phyloP scores from a whole-genome alignment of 208 protist species.

The Leishmania lainsoni region DNA sequence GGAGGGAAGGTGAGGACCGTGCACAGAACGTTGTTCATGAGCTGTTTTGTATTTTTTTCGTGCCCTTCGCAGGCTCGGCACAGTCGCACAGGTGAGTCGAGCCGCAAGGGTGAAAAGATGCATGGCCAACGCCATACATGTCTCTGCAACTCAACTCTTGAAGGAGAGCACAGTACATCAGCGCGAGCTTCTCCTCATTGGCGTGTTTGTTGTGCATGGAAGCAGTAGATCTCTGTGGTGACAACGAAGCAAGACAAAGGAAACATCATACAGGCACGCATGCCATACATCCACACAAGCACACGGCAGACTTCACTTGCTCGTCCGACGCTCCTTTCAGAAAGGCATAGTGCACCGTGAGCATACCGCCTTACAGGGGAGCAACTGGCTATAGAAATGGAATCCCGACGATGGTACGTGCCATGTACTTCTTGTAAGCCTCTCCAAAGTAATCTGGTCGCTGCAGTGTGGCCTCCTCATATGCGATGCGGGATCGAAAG shows the following conservation, averaged over 20 bases:
- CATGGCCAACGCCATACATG: not conserved
- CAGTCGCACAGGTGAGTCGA: not conserved
- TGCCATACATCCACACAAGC: not conserved
- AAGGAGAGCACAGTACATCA: not conserved
- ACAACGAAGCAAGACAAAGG: not conserved
- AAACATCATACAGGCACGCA: not conserved
- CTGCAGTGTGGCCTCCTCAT: conserved; percentile 86
- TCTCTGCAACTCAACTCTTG: not conserved
- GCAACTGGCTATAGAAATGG: conserved; percentile 56
- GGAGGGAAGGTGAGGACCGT: not conserved
- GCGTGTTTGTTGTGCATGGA: no score
- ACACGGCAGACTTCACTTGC: not conserved
- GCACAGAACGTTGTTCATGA: not conserved
- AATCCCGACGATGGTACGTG: conserved; percentile 79
- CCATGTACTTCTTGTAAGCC: conserved; percentile 83
- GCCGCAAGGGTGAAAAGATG: not conserved
- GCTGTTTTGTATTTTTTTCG: not conserved
- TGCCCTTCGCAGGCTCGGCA: not conserved
- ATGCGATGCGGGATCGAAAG: conserved; percentile 89
- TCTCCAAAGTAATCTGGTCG: conserved; percentile 89
- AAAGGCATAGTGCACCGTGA: not conserved
- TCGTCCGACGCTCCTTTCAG: not conserved
- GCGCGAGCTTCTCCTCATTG: not conserved
- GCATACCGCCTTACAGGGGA: not conserved
- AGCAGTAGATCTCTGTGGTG: not conserved